Percentiles rank a stretch among this genome's conserved stretches.
phyloP scores from a whole-genome alignment of 2,329 filamentous ascomycete species.

The Dendrostoma leiphaemia region DNA sequence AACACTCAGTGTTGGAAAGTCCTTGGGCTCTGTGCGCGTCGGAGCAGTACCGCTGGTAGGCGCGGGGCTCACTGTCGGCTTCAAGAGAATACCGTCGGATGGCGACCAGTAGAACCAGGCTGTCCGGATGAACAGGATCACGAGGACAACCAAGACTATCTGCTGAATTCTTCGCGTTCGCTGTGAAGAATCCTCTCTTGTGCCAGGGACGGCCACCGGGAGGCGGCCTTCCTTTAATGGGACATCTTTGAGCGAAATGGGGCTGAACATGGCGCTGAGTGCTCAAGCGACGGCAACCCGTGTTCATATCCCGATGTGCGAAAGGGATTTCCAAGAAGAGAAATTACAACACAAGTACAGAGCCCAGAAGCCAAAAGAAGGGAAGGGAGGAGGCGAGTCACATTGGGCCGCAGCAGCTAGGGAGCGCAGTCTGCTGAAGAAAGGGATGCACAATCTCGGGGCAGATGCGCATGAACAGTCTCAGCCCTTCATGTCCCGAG shows the following conservation, averaged over 20 bases:
- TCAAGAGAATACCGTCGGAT: neutral
- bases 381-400: neutral
- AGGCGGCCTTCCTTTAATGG: slow-evolving; percentile 1
- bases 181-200: neutral
- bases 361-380: no score
- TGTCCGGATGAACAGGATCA: neutral
- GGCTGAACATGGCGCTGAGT: neutral
- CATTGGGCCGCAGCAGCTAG: neutral
- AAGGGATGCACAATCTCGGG: no score
- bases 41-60: neutral
- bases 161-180: neutral
- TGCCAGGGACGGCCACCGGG: neutral
- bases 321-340: neutral
- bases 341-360: neutral
- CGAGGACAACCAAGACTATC: neutral
- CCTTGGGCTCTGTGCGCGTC: neutral
- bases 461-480: no score
- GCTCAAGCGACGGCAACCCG: neutral
- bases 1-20: neutral
- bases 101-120: neutral
- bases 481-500: no score
- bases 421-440: neutral
- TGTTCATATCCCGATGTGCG: neutral
- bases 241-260: neutral
- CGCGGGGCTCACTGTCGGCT: neutral